A percentile compares a stretch with the other conserved stretches of the same genome.
These are phyloP conservation scores for Penicillium verhagenii DNA, from an alignment of 495 filamentous ascomycete species.

Conservation along the genomic window DNA sequence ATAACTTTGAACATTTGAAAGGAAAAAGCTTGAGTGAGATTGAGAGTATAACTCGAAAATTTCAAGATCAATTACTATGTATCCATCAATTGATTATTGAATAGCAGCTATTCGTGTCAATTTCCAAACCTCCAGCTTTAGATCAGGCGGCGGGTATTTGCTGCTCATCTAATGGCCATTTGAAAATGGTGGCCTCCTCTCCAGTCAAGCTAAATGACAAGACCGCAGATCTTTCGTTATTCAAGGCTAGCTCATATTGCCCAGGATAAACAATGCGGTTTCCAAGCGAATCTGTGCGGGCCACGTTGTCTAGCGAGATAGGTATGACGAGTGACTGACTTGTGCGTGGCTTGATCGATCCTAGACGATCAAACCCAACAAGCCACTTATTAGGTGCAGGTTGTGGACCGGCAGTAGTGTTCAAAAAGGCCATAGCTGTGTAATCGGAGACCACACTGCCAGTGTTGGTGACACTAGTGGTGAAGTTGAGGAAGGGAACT, in stretches of 20 bases:
- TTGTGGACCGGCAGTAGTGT: conserved; percentile 54
- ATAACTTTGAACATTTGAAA: too few species aligned
- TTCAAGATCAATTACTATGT: too few species aligned
- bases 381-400: conserved; percentile 66
- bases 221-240: conserved; percentile 39
- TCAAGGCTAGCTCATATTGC: conserved; percentile 57
- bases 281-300: conserved; percentile 56
- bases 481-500: conserved; percentile 47
- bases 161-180: conserved; percentile 35
- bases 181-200: conserved; percentile 24
- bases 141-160: conserved; percentile 23
- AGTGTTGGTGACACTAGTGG: conserved; percentile 48
- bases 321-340: conserved; percentile 40
- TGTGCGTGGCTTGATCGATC: conserved; percentile 39
- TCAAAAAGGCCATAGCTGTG: conserved; percentile 55
- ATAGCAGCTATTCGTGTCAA: background rate
- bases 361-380: conserved; percentile 57
- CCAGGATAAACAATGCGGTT: conserved; percentile 66
- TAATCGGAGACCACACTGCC: conserved; percentile 58
- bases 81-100: background rate
- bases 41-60: background rate
- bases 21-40: too few species aligned
- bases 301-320: conserved; percentile 57
- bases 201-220: conserved; percentile 33
- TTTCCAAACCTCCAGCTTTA: background rate